Percentiles rank a stretch among this genome's conserved stretches.
phyloP scores from a whole-genome alignment of 257 asterid genomes.

The Datura wrightii region DNA sequence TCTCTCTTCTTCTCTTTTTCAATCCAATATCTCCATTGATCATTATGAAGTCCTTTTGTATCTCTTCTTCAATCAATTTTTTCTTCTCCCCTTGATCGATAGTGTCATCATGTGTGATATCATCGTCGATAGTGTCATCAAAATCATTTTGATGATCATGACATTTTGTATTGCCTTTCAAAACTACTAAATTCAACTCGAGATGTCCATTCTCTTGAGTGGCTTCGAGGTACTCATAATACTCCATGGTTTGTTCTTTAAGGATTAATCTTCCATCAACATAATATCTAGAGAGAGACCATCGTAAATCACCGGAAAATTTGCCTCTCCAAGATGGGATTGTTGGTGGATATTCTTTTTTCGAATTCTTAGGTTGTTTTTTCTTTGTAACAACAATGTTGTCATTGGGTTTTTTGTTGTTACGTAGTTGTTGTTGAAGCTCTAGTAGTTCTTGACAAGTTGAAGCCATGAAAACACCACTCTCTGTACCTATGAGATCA shows the following conservation, averaged over 20 bases:
- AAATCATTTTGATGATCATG: background rate
- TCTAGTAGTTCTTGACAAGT: too few relatives aligned
- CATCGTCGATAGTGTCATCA: background rate
- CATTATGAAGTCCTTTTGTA: background rate
- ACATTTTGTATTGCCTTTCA: background rate
- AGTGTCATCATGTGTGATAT: background rate
- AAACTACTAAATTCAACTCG: background rate
- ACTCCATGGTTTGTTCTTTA: background rate
- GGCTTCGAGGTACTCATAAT: constrained; percentile 9
- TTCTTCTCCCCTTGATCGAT: background rate
- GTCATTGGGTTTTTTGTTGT: background rate
- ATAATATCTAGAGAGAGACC: constrained; percentile 21
- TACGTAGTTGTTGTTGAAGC: background rate
- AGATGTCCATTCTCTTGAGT: background rate
- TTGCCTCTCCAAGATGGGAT: background rate
- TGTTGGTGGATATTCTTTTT: constrained; percentile 31
- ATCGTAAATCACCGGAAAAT: background rate
- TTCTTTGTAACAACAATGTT: background rate
- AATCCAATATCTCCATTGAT: background rate
- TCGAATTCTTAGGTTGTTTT: background rate
- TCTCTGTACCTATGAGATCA: constrained; percentile 34
- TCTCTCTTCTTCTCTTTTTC: background rate
- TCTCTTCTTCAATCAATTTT: background rate
- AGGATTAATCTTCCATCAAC: constrained; percentile 28
- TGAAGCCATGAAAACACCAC: constrained; percentile 29